Base-by-base conservation (phyloP, 805 yeast species). In the Grigorovia yakushimaensis region DNA sequence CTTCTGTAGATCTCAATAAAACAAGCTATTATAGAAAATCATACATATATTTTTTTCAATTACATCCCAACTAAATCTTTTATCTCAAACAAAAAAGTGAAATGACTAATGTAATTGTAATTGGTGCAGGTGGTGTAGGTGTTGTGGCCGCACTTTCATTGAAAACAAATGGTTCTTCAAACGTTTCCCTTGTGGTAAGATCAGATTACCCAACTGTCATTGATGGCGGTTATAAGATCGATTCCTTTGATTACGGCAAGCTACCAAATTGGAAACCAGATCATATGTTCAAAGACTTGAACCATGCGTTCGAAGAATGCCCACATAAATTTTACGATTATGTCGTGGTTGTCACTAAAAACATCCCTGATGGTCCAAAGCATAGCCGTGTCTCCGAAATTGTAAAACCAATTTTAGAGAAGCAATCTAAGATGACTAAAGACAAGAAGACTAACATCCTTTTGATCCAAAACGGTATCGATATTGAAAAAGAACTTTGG, bases 121-220 rank as follows among this genome's bases (percentile, higher is more conserved):
- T 86, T 38, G 95, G 95, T 10, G 75, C 87, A 40, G 96, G 95
- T 15, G 95, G 95, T 37, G 93, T 87, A 10, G 96, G 96, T 36
- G 74, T 87, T 17, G 76, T 87, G 33, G 81, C 83, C 2, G 86
- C 94, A 0, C 73, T 81, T 44, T 77, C 84, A 0, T 68, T 87
- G 30, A 72, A 70, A 53, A 60, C 62, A 39, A 69, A 73, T 41
- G 77, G 73, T 0, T 62, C 69, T 40, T 71, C 78, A 9, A 68
- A 69, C 21, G 80, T 84, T 11, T 77, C 88, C 2, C 68, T 78
- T 13, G 83, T 82, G 5, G 73, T 81, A 3, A 73, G 93, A 59
- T 75, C 87, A 22, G 83, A 80, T 54, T 83, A 79, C 62, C 74
- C 76, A 3, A 62, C 61, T 33, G 80, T 82, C 30, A 50, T 55